phyloP scores from a whole-genome alignment of 1,284 basidiomycete species.

The Phylloboletellus chloephorus region DNA sequence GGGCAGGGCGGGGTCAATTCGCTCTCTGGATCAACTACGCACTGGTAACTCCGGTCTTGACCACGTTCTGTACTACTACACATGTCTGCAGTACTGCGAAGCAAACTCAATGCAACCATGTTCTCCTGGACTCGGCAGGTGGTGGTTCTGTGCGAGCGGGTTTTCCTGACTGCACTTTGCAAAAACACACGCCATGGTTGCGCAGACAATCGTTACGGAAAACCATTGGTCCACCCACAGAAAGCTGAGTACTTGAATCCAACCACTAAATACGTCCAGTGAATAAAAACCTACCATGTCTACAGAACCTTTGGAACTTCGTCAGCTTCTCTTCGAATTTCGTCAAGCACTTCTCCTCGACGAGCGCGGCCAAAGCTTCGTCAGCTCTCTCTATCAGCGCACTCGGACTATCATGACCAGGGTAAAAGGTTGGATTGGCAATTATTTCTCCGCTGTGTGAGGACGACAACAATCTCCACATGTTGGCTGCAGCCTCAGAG shows the following conservation, averaged over 20 bases:
- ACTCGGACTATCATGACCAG: conserved; percentile 7
- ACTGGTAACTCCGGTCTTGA: no score
- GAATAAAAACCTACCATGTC: conserved; percentile 18
- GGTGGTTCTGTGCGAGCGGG: no score
- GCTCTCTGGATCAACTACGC: no score
- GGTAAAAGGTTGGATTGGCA: conserved; percentile 23
- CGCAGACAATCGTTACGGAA: no score
- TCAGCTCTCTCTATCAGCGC: conserved; percentile 21
- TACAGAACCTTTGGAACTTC: conserved; percentile 22
- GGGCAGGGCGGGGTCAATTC: no score
- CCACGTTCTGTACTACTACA: no score
- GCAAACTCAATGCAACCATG: no score
- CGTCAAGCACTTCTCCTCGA: conserved; percentile 22
- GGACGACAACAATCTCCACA: conserved; percentile 18
- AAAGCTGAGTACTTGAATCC: not conserved
- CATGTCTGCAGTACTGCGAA: no score
- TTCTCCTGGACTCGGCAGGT: no score
- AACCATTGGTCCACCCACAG: no score
- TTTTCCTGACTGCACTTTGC: no score
- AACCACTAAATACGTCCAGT: conserved; percentile 14
- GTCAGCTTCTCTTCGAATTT: conserved; percentile 21
- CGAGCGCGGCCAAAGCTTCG: conserved; percentile 15
- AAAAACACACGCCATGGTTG: no score
- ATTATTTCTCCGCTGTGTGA: conserved; percentile 11
- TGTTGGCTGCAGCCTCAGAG: conserved; percentile 13